Percentiles rank a stretch among this genome's conserved stretches.
These are phyloP conservation scores for Talaromyces albobiverticillius DNA, from an alignment of 2,329 filamentous ascomycete species.

Conservation along the genomic window DNA sequence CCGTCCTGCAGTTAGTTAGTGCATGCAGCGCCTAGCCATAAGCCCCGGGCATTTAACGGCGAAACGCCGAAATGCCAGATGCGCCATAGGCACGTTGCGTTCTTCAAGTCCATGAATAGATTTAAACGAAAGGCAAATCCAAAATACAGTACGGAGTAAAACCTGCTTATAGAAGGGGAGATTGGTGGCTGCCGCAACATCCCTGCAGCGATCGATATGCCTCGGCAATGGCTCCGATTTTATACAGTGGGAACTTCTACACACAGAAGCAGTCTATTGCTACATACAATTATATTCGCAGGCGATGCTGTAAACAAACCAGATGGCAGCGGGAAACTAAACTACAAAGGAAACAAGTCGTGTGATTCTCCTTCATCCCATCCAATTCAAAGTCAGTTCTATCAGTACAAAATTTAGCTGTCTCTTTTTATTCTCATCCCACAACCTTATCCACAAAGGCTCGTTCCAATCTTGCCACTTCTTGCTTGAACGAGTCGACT, in stretches of 20 bases:
- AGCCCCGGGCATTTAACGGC: conserved; percentile 10
- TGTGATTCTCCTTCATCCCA: neutral
- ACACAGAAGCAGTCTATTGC: conserved; percentile 15
- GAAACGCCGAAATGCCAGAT: too few relatives aligned
- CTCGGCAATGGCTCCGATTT: conserved; percentile 2
- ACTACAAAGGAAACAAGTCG: neutral
- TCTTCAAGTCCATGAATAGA: too few relatives aligned
- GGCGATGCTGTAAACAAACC: conserved; percentile 6
- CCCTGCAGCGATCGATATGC: too few relatives aligned
- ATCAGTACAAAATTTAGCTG: conserved; percentile 7
- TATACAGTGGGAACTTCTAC: too few relatives aligned
- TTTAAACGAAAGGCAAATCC: too few relatives aligned
- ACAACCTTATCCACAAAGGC: conserved; percentile 80
- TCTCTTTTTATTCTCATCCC: conserved; percentile 25
- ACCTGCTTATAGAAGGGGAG: neutral
- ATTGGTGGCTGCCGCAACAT: neutral
- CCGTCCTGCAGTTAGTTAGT: neutral
- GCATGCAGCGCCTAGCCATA: neutral
- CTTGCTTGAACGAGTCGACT: conserved; percentile 84
- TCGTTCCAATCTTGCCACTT: conserved; percentile 82
- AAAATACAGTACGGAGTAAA: too few relatives aligned
- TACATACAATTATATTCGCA: conserved; percentile 12
- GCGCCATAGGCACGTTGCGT: too few relatives aligned
- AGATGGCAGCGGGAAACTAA: neutral
- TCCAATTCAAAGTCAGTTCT: neutral